Evolutionary conservation across 2,329 filamentous ascomycete species (phyloP), one percentile per base, ranked within the genome.

Genomic region (Lizonia empirigonia): DNA sequence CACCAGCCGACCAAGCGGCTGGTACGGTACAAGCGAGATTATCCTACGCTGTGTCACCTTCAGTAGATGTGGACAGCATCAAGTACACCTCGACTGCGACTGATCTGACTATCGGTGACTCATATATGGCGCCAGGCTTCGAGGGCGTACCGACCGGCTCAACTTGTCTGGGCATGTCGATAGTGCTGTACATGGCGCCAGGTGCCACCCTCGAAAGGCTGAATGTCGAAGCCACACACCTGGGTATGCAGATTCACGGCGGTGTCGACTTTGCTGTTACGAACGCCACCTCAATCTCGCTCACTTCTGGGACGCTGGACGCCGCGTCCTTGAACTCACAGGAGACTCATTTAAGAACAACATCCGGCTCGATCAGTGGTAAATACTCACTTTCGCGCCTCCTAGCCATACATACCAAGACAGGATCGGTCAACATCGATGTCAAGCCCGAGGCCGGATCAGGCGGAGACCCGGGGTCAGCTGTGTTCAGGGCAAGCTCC

Each of bases 301-400:
- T 70, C 9, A 69, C 73, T 9, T 71, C 65, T 12, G 68, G 72
- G 4, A 68, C 69, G 3, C 57, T 69, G 9, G 73, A 75, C 23
- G 56, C 69, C 1, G 51, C 69, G 6, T 52, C 67, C 4, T 64
- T 74, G 47, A 61, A 67, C 38, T 74, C 73, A 2, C 70, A 73
- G 10, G 64, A 74, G 42, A 77, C 72, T n/a, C 59, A 63, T 15
- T 69, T 79, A 9, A 63, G 73, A 19, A 70, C 72, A 5, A 68
- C 68, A 4, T 73, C 74, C 0, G 76, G 75, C 7, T 71, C 71
- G 15, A 73, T 78, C 35, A 72, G 62, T 36, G 77, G 77, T 1
- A 67, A 60, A 9, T 78, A 74, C 57, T 64, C 73, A 4, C 66
- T 78, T 2, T 62, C 62, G 12, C 75, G 78, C 44, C 59, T 75